Conservation (phyloP, 163 green algal genomes). For the Scenedesmus sp. region DNA sequence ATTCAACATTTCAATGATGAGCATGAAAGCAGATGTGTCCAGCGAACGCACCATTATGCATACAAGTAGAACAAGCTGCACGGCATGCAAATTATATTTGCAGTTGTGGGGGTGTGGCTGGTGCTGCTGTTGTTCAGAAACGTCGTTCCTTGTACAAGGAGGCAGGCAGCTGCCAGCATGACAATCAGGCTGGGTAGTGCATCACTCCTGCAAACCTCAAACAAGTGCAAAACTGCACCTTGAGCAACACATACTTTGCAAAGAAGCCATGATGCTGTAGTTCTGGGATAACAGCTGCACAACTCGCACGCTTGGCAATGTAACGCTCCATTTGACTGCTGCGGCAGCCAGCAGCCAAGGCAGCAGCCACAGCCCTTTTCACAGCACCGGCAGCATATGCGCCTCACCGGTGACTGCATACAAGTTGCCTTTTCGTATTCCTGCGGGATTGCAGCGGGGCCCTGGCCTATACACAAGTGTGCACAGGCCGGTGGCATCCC, state of each 20-base stretch:
- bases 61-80: too few species aligned
- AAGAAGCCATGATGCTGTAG: background rate
- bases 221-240: too few species aligned
- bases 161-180: too few species aligned
- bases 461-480: slow-evolving; percentile 5
- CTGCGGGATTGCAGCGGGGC: slow-evolving; percentile 20
- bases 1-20: too few species aligned
- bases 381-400: background rate
- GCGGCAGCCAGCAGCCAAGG: background rate
- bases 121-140: too few species aligned
- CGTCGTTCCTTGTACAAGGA: too few species aligned
- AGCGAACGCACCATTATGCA: too few species aligned
- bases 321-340: background rate
- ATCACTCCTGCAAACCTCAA: too few species aligned
- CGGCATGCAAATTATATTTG: too few species aligned
- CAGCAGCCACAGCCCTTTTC: background rate
- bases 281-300: background rate
- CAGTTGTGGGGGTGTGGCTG: too few species aligned
- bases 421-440: slow-evolving; percentile 26
- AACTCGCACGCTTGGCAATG: background rate
- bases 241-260: background rate
- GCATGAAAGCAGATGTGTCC: background rate
- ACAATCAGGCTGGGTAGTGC: too few species aligned
- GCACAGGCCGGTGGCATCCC: slow-evolving; percentile 5
- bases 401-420: background rate